A percentile compares a stretch with the other conserved stretches of the same genome.
These are phyloP conservation scores for Nephelium lappaceum DNA, from an alignment of 345 rosid species.

Conservation along the genomic window DNA sequence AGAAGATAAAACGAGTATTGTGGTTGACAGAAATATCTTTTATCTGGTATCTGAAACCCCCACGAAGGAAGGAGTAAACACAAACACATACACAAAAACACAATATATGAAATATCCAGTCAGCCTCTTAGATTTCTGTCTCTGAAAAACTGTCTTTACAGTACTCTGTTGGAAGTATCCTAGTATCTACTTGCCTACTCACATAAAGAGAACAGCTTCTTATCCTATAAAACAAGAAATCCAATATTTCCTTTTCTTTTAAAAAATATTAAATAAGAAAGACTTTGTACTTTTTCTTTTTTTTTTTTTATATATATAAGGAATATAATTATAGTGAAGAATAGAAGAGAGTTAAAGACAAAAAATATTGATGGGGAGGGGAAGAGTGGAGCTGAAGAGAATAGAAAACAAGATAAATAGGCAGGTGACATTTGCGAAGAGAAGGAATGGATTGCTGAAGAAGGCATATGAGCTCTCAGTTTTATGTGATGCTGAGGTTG, in stretches of 20 bases:
- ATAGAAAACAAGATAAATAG: slow-evolving; percentile 65
- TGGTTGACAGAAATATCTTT: not conserved
- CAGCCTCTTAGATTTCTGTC: not conserved
- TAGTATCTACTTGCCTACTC: not conserved
- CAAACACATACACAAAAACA: not conserved
- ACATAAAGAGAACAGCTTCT: slow-evolving; percentile 8
- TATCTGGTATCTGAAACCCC: slow-evolving; percentile 8
- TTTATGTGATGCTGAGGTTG: slow-evolving; percentile 55
- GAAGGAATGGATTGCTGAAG: slow-evolving; percentile 55
- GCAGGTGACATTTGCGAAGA: slow-evolving; percentile 54
- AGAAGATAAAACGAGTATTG: not conserved
- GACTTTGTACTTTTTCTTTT: no score
- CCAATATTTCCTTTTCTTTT: not conserved
- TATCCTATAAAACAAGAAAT: slow-evolving; percentile 30
- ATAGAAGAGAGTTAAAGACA: not conserved
- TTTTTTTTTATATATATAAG: not conserved
- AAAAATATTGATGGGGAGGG: slow-evolving; percentile 53
- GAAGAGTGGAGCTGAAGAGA: slow-evolving; percentile 64
- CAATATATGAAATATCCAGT: not conserved
- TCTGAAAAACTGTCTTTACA: not conserved
- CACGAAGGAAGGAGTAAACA: not conserved
- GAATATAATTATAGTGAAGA: not conserved
- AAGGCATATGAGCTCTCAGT: slow-evolving; percentile 53
- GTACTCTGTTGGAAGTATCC: not conserved
- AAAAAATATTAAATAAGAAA: no score